These are phyloP conservation scores for Pilobolus umbonatus DNA, from an alignment of 192 early-diverging fungal species.

Conservation along the genomic window DNA sequence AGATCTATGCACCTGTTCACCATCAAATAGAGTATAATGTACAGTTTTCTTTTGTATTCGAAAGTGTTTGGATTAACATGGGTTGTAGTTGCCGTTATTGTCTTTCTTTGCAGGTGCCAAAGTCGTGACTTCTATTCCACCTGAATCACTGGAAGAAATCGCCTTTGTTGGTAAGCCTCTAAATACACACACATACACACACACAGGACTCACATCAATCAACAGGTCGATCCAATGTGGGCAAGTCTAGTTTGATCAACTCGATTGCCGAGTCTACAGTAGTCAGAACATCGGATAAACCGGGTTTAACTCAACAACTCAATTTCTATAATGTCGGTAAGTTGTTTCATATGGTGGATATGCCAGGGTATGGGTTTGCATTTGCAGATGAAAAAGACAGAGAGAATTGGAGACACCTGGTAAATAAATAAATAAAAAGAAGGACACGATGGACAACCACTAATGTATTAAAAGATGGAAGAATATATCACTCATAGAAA, in stretches of 20 bases:
- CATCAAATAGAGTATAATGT: not conserved
- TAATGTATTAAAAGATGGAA: conserved; percentile 49
- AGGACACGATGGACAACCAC: not conserved
- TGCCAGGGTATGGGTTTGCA: conserved; percentile 84
- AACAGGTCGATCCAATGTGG: conserved; percentile 72
- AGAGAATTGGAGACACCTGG: conserved; percentile 54
- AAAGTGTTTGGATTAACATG: not conserved
- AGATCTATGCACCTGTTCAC: not conserved
- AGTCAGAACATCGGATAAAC: conserved; percentile 65
- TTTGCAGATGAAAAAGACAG: conserved; percentile 60
- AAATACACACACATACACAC: not conserved
- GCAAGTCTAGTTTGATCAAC: conserved; percentile 76
- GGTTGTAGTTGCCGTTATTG: conserved; percentile 32
- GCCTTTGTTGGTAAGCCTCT: conserved; percentile 39
- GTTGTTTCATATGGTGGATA: conserved; percentile 66
- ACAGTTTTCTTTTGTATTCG: not conserved
- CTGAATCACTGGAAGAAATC: conserved; percentile 28
- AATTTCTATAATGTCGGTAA: conserved; percentile 69
- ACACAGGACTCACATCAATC: too few species aligned
- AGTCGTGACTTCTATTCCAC: conserved; percentile 33
- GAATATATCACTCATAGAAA: conserved; percentile 53
- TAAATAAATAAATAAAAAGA: conserved; percentile 20
- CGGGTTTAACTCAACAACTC: conserved; percentile 74
- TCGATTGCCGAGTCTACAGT: conserved; percentile 53
- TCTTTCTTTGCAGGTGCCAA: conserved; percentile 44